Evolutionary conservation across 139 green algal genomes (phyloP), one percentile per base, ranked within the genome.

Genomic region (Zygnema cylindricum): DNA sequence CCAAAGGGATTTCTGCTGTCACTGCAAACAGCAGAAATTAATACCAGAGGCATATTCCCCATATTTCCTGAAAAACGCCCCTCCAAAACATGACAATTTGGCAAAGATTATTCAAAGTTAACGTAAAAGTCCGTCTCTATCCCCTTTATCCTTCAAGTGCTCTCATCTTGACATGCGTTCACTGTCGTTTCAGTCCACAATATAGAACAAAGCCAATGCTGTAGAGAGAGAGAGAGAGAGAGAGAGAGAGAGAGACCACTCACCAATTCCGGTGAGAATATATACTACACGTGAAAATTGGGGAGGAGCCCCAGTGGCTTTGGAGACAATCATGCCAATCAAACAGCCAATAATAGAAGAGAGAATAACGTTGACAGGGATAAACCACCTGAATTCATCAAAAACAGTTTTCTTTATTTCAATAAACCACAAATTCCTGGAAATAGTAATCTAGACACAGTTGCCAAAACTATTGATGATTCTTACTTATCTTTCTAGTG

Each of bases 11-110:
- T 89, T 3, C 71, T 35, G 23, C 76, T 36, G 32, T 93, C 90
- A 21, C 23, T 38, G 41, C 92, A 91, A 25, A 95, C 81, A 23
- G 90, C 91, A 25, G 88, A 88, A 33, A 95, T 89, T 76, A 95
- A 81, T 76, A 95, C 93, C 36, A 95, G 41, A 11, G 93, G 92
- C 42, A 95, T 76, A 43, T 95, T 95, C 55, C 93, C 92, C 86
- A 93, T 89, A 77, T 89, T 89, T 16, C 85, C 85, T 89, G 85
- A 16, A 76, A 16, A 32, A 36, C 33, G 7, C 49, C 49, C 49
- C 49, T 16, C 49, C 7, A 63, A n/a, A n/a, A n/a, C n/a, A n/a
- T n/a, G n/a, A n/a, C n/a, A n/a, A n/a, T n/a, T n/a, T n/a, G n/a
- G n/a, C n/a, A n/a, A n/a, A n/a, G n/a, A n/a, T n/a, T n/a, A n/a